Evolutionary conservation across 352 stramenopile genomes (phyloP), one percentile per base, ranked within the genome.

Genomic region (Pythium scleroteichum): DNA sequence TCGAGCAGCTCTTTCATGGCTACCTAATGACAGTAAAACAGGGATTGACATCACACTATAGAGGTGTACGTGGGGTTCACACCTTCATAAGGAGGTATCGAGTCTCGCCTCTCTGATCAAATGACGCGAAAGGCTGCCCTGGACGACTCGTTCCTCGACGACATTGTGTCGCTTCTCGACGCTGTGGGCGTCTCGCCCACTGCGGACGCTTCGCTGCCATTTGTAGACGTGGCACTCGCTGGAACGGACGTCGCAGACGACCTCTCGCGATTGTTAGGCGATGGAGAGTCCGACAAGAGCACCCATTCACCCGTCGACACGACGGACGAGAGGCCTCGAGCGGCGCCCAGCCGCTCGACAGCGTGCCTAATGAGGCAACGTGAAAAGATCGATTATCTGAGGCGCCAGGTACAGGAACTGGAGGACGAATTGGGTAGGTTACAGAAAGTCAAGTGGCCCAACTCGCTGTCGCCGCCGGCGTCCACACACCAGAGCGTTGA

Each of bases 381-480:
- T 29, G 60, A 78, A 39, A 69, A 80, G 59, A 48, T 80, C n/a
- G 57, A 71, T 16, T 69, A 65, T 17, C 44, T 80, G 12, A 59
- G 66, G 10, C 13, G 51, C 12, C 73, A 76, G 46, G 48, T 66
- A 0, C 20, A n/a, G 14, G 66, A 78, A 20, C 51, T 80, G 2
- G 59, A 72, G 39, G 7, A 46, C 14, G 45, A 72, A 32, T 48
- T 80, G 29, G 26, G 20, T 40, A 17, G 24, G 0, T 17, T 59
- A 22, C 38, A 59, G 23, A 35, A 42, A 6, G 32, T 39, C 4
- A 19, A 35, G 13, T 23, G 33, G 17, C 10, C 29, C n/a, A 9
- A n/a, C 12, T 41, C 17, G 1, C n/a, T n/a, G n/a, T 39, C 50
- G 20, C 4, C 12, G 19, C 32, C n/a, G 12, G n/a, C n/a, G 4